phyloP scores from a whole-genome alignment of 2,329 filamentous ascomycete genomes.

The Pseudogymnoascus sp. region DNA sequence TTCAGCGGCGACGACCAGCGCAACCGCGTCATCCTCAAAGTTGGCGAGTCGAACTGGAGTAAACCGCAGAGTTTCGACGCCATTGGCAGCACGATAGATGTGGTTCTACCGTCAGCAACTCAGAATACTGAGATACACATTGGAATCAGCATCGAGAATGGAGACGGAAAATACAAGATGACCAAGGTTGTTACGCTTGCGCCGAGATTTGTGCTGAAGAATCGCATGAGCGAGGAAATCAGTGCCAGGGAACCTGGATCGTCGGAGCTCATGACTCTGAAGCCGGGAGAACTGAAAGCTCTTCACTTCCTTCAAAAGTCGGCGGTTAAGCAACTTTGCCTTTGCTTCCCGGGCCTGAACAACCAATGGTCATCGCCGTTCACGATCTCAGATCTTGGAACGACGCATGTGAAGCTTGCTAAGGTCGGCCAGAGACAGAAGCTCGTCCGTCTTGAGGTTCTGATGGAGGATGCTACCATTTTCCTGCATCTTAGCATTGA shows the following conservation, averaged over 20 bases:
- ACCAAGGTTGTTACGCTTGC: constrained; percentile 91
- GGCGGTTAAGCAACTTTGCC: constrained; percentile 76
- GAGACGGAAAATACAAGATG: constrained; percentile 95
- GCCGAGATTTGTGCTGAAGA: constrained; percentile 88
- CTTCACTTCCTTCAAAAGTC: constrained; percentile 84
- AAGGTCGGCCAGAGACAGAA: constrained; percentile 84
- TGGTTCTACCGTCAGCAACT: constrained; percentile 67
- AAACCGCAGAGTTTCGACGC: constrained; percentile 97
- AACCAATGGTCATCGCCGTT: constrained; percentile 98
- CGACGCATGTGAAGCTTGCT: constrained; percentile 85
- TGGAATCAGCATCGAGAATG: constrained; percentile 80
- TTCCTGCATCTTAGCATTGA: constrained; percentile 88
- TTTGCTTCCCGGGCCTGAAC: constrained; percentile 89
- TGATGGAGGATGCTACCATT: constrained; percentile 88
- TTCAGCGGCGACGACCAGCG: constrained; percentile 81
- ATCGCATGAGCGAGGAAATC: constrained; percentile 82
- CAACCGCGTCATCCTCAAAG: constrained; percentile 80
- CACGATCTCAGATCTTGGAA: constrained; percentile 92
- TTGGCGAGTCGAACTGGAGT: constrained; percentile 90
- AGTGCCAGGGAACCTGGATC: constrained; percentile 88
- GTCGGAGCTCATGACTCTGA: constrained; percentile 72
- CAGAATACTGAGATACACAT: constrained; percentile 77
- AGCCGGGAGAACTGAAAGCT: constrained; percentile 71
- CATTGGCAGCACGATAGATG: constrained; percentile 85
- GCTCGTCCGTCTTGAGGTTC: constrained; percentile 76